These are phyloP conservation scores for Magnusiomyces sp. DNA, from an alignment of 1,139 yeast genomes.

Conservation along the genomic window DNA sequence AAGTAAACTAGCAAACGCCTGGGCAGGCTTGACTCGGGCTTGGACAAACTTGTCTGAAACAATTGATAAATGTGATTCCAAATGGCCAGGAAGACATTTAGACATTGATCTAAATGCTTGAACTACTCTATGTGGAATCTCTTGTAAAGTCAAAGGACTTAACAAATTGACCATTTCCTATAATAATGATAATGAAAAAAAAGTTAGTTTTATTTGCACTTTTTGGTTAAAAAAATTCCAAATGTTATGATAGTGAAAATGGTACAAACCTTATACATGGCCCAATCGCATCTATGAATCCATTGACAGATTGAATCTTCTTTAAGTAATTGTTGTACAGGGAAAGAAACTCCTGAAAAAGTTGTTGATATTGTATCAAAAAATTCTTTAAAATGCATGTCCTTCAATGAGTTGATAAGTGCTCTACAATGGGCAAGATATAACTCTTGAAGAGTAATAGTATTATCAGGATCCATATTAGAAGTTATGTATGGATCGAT, in stretches of 20 bases:
- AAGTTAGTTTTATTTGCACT: constrained; percentile 1
- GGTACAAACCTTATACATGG: constrained; percentile 54
- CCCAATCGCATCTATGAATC: constrained; percentile 58
- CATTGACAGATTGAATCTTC: constrained; percentile 47
- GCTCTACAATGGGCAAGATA: constrained; percentile 57
- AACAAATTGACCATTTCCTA: constrained; percentile 48
- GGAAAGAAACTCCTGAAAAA: constrained; percentile 52
- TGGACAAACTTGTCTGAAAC: constrained; percentile 45
- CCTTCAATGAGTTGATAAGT: constrained; percentile 57
- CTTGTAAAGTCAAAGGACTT: constrained; percentile 57
- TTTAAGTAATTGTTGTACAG: constrained; percentile 53
- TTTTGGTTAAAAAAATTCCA: not conserved
- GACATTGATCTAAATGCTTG: constrained; percentile 29
- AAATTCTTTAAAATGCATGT: constrained; percentile 56
- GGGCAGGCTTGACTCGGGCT: constrained; percentile 49
- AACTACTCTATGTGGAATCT: constrained; percentile 50
- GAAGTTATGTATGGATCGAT: constrained; percentile 44
- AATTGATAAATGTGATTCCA: constrained; percentile 29
- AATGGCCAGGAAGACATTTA: constrained; percentile 25
- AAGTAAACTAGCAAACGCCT: constrained; percentile 48
- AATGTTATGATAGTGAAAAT: too few relatives aligned
- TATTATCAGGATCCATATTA: constrained; percentile 49
- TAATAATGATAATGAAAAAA: not conserved
- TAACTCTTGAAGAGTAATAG: constrained; percentile 50
- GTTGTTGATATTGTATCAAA: constrained; percentile 48